A percentile compares a stretch with the other conserved stretches of the same genome.
phyloP scores from a whole-genome alignment of 2,329 filamentous ascomycete species.

The Colletotrichum spaethianum region DNA sequence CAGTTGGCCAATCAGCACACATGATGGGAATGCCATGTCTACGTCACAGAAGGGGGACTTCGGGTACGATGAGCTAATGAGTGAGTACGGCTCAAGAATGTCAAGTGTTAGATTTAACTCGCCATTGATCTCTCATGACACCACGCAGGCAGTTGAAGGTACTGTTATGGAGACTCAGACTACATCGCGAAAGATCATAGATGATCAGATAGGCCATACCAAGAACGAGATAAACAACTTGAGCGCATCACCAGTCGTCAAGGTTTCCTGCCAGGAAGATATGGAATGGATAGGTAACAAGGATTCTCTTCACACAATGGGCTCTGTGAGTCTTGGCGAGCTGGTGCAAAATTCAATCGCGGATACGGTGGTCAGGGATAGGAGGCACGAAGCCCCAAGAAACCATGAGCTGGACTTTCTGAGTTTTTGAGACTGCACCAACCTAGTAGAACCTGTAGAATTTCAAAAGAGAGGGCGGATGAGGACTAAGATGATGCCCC shows the following conservation, averaged over 20 bases:
- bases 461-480: no score
- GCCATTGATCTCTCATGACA: background rate
- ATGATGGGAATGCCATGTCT: constrained; percentile 41
- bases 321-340: constrained; percentile 51
- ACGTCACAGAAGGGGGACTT: constrained; percentile 22
- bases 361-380: constrained; percentile 44
- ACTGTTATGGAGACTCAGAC: background rate
- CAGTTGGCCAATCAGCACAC: constrained; percentile 47
- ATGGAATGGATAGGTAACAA: constrained; percentile 47
- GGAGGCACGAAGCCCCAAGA: constrained; percentile 42
- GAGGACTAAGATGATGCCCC: background rate
- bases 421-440: constrained; percentile 45
- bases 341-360: constrained; percentile 48
- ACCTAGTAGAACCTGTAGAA: background rate
- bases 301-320: constrained; percentile 42
- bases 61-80: constrained; percentile 46
- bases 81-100: constrained; percentile 48
- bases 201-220: background rate
- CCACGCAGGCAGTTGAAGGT: background rate
- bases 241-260: background rate
- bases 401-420: constrained; percentile 59
- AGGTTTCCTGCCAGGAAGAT: background rate
- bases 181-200: background rate
- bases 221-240: background rate
- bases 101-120: constrained; percentile 8